phyloP scores from a whole-genome alignment of 306 rosid species.

The Begonia masoniana region DNA sequence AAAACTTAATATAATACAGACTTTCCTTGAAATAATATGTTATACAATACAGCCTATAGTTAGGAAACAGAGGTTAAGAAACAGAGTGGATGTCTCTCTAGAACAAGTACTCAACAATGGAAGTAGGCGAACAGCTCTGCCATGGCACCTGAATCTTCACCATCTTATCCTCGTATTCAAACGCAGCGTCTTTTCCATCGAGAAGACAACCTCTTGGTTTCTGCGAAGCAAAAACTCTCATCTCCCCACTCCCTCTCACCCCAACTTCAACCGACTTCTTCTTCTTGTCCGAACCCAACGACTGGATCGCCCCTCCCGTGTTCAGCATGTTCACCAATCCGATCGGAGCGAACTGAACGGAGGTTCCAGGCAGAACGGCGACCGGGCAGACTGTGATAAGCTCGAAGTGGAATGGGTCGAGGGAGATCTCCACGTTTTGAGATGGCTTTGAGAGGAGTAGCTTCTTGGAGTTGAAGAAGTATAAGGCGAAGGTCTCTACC shows the following conservation, averaged over 20 bases:
- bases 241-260: conserved; percentile 61
- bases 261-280: conserved; percentile 28
- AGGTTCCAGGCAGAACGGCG: conserved; percentile 21
- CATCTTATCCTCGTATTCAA: conserved; percentile 42
- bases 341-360: conserved; percentile 57
- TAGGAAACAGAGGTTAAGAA: too few species aligned
- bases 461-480: conserved; percentile 50
- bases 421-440: conserved; percentile 37
- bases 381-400: conserved; percentile 64
- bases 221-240: conserved; percentile 61
- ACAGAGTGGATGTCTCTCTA: background rate
- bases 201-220: conserved; percentile 45
- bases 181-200: conserved; percentile 36
- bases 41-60: too few species aligned
- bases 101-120: conserved; percentile 38
- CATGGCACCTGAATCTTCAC: conserved; percentile 64
- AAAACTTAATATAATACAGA: too few species aligned
- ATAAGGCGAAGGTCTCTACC: conserved; percentile 41
- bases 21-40: too few species aligned
- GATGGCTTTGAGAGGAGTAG: conserved; percentile 36
- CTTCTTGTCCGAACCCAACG: conserved; percentile 30
- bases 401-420: conserved; percentile 88
- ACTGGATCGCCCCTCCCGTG: conserved; percentile 72
- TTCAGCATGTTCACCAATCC: conserved; percentile 86
- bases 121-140: conserved; percentile 42